A percentile compares a stretch with the other conserved stretches of the same genome.
Conservation (phyloP, 2,329 filamentous ascomycete species). For the Ustilaginoidea virens region DNA sequence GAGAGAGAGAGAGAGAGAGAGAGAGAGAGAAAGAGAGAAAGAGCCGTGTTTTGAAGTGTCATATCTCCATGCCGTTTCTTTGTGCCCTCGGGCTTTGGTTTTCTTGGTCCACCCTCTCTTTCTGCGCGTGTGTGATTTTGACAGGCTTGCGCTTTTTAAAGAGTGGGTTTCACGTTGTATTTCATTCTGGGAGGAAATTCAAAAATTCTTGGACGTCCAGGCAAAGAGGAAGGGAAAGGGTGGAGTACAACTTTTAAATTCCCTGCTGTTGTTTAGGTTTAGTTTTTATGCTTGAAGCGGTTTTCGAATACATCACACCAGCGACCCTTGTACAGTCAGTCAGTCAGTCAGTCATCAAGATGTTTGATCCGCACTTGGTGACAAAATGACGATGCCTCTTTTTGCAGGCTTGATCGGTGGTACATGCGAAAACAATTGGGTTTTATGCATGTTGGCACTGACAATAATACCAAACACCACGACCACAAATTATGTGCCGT, state of each 20-base stretch:
- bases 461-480: no score
- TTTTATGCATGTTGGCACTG: no score
- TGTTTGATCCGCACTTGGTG: no score
- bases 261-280: slow-evolving; percentile 1
- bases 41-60: slow-evolving; percentile 9
- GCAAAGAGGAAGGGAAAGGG: slow-evolving; percentile 1
- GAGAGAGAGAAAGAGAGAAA: no score
- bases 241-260: slow-evolving; percentile 1
- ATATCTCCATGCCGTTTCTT: slow-evolving; percentile 3
- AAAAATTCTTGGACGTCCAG: neutral
- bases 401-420: no score
- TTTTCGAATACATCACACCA: slow-evolving; percentile 4
- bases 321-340: no score
- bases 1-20: no score
- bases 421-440: no score
- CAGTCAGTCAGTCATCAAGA: no score
- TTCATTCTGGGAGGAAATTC: slow-evolving; percentile 1
- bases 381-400: no score
- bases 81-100: slow-evolving; percentile 3
- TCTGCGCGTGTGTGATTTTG: no score
- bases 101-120: slow-evolving; percentile 1
- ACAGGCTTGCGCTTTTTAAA: slow-evolving; percentile 1
- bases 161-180: neutral
- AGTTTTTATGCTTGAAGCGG: slow-evolving; percentile 3
- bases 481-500: no score